Conservation (phyloP, 352 stramenopile genomes). For the Globisporangium canariense region DNA sequence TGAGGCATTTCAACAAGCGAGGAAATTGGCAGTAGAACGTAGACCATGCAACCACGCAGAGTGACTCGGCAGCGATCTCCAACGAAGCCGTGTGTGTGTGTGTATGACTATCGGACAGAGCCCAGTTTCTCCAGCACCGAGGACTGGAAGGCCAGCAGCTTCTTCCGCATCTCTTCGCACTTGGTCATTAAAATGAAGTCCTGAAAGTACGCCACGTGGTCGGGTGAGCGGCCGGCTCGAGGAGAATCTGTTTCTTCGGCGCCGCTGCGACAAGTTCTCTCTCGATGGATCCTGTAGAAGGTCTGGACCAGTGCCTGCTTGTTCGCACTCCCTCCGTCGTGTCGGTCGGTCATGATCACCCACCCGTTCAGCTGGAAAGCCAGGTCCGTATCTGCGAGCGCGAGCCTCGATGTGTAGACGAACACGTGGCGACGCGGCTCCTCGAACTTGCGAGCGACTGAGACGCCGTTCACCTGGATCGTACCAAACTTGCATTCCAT, state of each 20-base stretch:
- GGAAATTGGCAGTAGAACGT: no score
- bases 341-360: background rate
- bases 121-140: background rate
- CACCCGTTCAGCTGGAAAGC: background rate
- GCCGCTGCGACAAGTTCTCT: background rate
- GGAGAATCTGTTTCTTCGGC: no score
- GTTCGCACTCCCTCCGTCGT: no score
- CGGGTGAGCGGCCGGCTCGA: no score
- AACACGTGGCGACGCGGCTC: background rate
- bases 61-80: no score
- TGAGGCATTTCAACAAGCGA: no score
- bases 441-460: slow-evolving; percentile 1
- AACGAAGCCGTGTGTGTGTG: no score
- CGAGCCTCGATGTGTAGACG: background rate
- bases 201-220: background rate
- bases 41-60: no score
- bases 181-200: no score
- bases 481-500: slow-evolving; percentile 8
- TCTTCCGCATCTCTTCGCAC: no score
- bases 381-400: background rate
- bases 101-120: no score
- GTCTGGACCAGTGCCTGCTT: slow-evolving; percentile 4
- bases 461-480: background rate
- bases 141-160: background rate
- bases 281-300: background rate